Base-by-base conservation (phyloP, 495 filamentous ascomycete genomes). In the Penicillium maclennaniae region DNA sequence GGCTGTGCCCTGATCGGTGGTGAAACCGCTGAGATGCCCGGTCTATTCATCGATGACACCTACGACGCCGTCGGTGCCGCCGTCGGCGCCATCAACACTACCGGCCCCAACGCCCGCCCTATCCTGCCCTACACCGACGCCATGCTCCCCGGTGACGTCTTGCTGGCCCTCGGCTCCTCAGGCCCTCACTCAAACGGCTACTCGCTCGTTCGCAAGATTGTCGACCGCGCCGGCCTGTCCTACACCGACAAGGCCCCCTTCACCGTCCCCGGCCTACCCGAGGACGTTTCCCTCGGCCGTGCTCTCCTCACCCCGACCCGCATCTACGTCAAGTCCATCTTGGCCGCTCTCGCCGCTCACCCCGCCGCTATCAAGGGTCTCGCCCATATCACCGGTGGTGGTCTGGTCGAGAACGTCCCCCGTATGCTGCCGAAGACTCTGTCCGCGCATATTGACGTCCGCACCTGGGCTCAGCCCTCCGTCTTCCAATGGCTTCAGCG, bases 11-110 rank as follows among this genome's bases (percentile, higher is more conserved):
- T 98, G 6, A 85, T 96, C 39, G 93, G 93, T 19, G 93, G 93
- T 21, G 93, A 98, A 69, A 97, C 93, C 3, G 93, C 93, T 8
- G 93, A 97, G 72, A 96, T 98, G 93, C 92, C 92, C 6, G 91
- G 89, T 41, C 84, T 97, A 70, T 96, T 96, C 73, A 68, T 83
- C 7, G 81, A 78, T 23, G 84, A 88, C 36, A 86, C 91, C 55
- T 97, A 96, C 69, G 92, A 97, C 61, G 89, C 92, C 14, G 91
- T 88, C 17, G 93, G 95, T 53, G 85, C 85, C 27, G 90, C 91
- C 16, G 85, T 91, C 47, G 93, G 93, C 42, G 88, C 89, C 45
- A 87, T 97, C 70, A 75, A 74, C 64, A 77, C 72, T 44, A 61
- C 62, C 17, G 71, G 72, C 36, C 64, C 73, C 14, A 69, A 82